Evolutionary conservation across 306 rosid genomes (phyloP).

Genomic region (Crotalaria pallida): DNA sequence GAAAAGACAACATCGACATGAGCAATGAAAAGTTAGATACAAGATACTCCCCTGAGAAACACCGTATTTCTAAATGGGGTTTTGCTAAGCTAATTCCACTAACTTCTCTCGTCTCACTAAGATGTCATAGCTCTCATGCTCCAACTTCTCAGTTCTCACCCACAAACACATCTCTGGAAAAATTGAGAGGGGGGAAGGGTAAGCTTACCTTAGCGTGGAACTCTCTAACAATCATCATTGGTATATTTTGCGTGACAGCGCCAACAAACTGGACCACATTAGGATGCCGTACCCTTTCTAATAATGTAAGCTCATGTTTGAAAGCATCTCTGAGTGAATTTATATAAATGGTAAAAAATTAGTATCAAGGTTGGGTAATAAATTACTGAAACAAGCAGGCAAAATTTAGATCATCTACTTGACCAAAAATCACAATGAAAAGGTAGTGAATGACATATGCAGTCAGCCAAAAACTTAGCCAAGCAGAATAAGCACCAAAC

Average conservation of each 20-base stretch:
- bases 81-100: slow-evolving; percentile 4
- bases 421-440: slow-evolving; percentile 21
- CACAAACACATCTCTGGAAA: background rate
- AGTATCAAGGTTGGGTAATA: slow-evolving; percentile 7
- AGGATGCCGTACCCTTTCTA: slow-evolving; percentile 98
- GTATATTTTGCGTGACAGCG: slow-evolving; percentile 95
- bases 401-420: background rate
- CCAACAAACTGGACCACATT: slow-evolving; percentile 97
- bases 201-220: slow-evolving; percentile 79
- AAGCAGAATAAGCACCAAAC: slow-evolving; percentile 2
- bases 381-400: slow-evolving; percentile 17
- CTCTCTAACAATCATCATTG: slow-evolving; percentile 98
- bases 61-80: background rate
- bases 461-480: slow-evolving; percentile 6
- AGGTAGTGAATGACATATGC: slow-evolving; percentile 8
- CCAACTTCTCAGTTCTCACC: background rate
- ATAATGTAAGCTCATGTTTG: slow-evolving; percentile 81
- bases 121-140: background rate
- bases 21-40: slow-evolving; percentile 24
- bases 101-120: slow-evolving; percentile 1
- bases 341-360: slow-evolving; percentile 11
- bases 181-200: slow-evolving; percentile 20
- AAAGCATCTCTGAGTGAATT: slow-evolving; percentile 62
- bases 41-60: background rate
- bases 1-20: slow-evolving; percentile 24